These are phyloP conservation scores for Fusarium drepaniforme DNA, from an alignment of 2,329 filamentous ascomycete genomes.

Conservation along the genomic window DNA sequence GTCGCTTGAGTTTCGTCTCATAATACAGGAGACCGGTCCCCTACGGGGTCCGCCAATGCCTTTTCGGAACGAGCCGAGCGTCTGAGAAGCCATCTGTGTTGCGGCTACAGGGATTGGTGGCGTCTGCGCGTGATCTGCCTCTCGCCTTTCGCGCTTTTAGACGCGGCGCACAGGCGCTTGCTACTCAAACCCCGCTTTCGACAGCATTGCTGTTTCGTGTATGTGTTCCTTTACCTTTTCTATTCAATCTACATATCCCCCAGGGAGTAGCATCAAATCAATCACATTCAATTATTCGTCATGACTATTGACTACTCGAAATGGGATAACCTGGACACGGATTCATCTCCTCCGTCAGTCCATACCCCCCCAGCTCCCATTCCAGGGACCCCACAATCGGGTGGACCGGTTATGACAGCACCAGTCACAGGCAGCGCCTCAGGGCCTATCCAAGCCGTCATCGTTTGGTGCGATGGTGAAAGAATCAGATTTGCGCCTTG, in stretches of 20 bases:
- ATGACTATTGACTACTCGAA: background rate
- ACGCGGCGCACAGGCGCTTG: background rate
- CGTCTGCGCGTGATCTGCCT: too few species aligned
- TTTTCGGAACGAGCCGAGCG: too few species aligned
- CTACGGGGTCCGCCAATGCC: too few species aligned
- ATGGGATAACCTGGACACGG: background rate
- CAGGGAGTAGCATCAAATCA: background rate
- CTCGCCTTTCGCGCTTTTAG: too few species aligned
- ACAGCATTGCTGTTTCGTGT: background rate
- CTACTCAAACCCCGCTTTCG: background rate
- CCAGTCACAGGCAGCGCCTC: background rate
- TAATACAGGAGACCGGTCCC: too few species aligned
- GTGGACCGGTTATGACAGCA: background rate
- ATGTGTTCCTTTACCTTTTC: background rate
- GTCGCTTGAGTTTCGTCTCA: constrained; percentile 5
- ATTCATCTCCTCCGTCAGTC: background rate
- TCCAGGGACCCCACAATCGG: background rate
- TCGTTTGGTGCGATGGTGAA: constrained; percentile 7
- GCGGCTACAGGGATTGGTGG: too few species aligned
- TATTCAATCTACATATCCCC: background rate
- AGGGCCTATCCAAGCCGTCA: background rate
- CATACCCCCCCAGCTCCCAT: background rate
- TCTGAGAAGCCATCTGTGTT: too few species aligned
- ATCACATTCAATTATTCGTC: background rate
- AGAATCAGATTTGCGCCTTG: constrained; percentile 1